phyloP scores from a whole-genome alignment of 1,284 basidiomycete genomes.

The Papiliotrema fonsecae region DNA sequence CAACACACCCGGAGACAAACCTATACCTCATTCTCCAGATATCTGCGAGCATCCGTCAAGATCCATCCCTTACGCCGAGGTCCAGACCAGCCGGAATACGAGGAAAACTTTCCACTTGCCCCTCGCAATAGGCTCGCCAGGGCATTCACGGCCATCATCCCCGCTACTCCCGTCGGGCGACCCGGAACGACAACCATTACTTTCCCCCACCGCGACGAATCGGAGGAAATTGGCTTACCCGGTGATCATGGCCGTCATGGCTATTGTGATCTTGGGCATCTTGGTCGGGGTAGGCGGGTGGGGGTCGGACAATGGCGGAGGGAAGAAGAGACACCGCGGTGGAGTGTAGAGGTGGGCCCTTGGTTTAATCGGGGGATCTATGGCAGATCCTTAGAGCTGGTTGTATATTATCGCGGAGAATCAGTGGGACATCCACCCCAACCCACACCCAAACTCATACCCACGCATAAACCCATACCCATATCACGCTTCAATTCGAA shows the following conservation, averaged over 20 bases:
- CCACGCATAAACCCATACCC: no score
- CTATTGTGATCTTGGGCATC: conserved; percentile 8
- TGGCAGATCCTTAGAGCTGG: neutral
- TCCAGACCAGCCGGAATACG: neutral
- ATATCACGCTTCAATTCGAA: neutral
- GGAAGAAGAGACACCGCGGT: conserved; percentile 30
- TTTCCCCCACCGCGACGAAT: conserved; percentile 4
- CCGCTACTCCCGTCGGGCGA: conserved; percentile 1
- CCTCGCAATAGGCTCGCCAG: conserved; percentile 1
- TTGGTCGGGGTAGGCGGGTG: conserved; percentile 28
- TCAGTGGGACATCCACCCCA: no score
- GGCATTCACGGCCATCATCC: neutral
- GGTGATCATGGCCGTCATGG: conserved; percentile 7
- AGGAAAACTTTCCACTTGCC: conserved; percentile 1
- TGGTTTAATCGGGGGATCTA: no score
- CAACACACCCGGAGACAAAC: no score
- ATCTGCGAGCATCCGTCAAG: neutral
- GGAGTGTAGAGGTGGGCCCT: conserved; percentile 11
- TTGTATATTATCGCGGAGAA: neutral
- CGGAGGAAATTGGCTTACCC: conserved; percentile 5
- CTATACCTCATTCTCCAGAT: neutral
- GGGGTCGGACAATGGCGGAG: conserved; percentile 24
- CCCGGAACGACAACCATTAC: conserved; percentile 25
- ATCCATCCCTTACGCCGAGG: neutral
- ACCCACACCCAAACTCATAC: no score